These are phyloP conservation scores for Umbelopsis vinacea DNA, from an alignment of 192 early-diverging fungal genomes.

Conservation along the genomic window DNA sequence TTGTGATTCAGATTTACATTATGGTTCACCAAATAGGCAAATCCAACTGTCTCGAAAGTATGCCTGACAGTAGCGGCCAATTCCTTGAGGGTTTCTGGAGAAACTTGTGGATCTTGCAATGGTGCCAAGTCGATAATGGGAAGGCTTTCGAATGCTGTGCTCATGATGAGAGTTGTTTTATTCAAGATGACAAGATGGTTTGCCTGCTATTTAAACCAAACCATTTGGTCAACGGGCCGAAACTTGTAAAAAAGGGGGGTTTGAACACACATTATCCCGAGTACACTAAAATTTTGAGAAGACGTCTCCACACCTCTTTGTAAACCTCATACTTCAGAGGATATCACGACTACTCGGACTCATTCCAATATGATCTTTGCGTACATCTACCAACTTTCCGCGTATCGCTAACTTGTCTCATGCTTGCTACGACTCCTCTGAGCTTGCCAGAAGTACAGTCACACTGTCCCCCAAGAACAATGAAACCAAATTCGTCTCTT, in stretches of 20 bases:
- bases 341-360: neutral
- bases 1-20: slow-evolving; percentile 2
- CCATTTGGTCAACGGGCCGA: neutral
- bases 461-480: neutral
- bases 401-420: neutral
- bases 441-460: neutral
- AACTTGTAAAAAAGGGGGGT: neutral
- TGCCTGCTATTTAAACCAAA: slow-evolving; percentile 4
- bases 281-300: slow-evolving; percentile 2
- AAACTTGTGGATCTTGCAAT: neutral
- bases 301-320: neutral
- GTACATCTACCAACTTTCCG: slow-evolving; percentile 15
- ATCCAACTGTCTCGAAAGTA: slow-evolving; percentile 5
- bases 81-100: neutral
- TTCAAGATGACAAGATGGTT: neutral
- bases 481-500: neutral
- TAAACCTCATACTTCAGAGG: neutral
- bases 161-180: neutral
- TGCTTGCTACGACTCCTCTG: slow-evolving; percentile 1
- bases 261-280: neutral
- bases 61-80: neutral
- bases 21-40: slow-evolving; percentile 16
- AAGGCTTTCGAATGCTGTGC: slow-evolving; percentile 7
- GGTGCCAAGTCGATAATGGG: slow-evolving; percentile 19
- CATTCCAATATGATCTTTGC: neutral